Evolutionary conservation across 2,329 filamentous ascomycete species (phyloP), one percentile per base, ranked within the genome.

Genomic region (Penicillium psychrosexuale): DNA sequence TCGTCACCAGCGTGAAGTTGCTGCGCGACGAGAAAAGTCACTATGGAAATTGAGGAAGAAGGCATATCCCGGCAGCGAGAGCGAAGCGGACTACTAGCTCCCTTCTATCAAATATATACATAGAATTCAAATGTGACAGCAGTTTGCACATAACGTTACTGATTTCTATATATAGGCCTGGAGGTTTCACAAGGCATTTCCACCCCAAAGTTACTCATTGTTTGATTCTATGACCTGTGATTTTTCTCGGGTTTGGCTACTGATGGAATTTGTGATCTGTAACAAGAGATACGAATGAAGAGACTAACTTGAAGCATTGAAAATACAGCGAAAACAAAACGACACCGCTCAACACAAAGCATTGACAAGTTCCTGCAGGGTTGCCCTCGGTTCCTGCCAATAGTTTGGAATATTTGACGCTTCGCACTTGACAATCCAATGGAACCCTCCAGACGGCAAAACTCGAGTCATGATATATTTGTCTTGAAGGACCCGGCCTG

Each of bases 151-250:
- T n/a, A 43, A 24, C 19, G 7, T 34, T 33, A 46, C 7, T 47
- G 9, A 17, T 46, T n/a, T 47, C n/a, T 47, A 38, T 11, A 13
- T 22, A 7, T 39, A 11, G 34, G 8, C n/a, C n/a, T 37, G 8
- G 36, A 12, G 51, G 90, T 63, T 96, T 86, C 67, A 90, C 81
- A 15, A 22, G 40, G 8, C 47, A 49, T 28, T 49, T 49, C 36
- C 47, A 49, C 37, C 37, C 47, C 3, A 36, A 50, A 28, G 36
- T 42, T 33, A 45, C 43, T 30, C 43, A n/a, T 37, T 37, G 34
- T 33, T 33, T 13, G 31, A 11, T 37, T 37, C 5, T 11, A 8
- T 37, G n/a, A 37, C 8, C 17, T 19, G 22, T 24, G 8, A 3
- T 37, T 37, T n/a, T 19, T 9, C 9, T 19, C 13, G 8, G 5